Evolutionary conservation across 176 grass and related monocot genomes (phyloP).

Genomic region (Aegilops tauschii): DNA sequence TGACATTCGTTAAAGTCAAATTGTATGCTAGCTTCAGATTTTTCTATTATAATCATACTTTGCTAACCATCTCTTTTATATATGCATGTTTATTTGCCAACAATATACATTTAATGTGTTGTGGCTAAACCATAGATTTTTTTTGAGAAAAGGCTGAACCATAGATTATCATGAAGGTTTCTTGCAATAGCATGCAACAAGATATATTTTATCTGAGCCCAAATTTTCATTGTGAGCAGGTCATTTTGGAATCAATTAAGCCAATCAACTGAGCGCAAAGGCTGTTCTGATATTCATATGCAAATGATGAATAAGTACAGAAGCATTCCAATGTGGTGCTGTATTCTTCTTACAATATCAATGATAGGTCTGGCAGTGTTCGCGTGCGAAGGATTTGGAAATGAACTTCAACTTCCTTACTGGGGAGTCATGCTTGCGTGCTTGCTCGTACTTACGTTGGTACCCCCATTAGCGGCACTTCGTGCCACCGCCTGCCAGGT

Average conservation of each 20-base stretch:
- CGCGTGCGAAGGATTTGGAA: slow-evolving; percentile 12
- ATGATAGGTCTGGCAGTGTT: slow-evolving; percentile 5
- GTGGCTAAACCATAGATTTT: no score
- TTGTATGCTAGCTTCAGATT: background rate
- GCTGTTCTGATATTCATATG: background rate
- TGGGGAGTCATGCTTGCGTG: slow-evolving; percentile 22
- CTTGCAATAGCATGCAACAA: background rate
- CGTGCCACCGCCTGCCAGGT: background rate
- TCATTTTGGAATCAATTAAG: background rate
- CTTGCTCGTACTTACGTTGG: background rate
- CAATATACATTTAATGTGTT: background rate
- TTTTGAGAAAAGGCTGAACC: background rate
- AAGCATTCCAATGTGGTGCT: slow-evolving; percentile 20
- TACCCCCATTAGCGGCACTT: background rate
- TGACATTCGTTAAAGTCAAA: background rate
- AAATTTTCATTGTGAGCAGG: background rate
- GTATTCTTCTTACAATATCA: background rate
- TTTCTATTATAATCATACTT: background rate
- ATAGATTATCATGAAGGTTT: background rate
- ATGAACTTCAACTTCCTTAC: slow-evolving; percentile 25
- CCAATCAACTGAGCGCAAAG: background rate
- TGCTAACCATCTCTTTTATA: background rate
- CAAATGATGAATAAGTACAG: slow-evolving; percentile 5
- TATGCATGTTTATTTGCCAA: background rate
- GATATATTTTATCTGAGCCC: background rate